Evolutionary conservation across 805 yeast genomes (phyloP), one percentile per base, ranked within the genome.

Genomic region (Wickerhamiella sergipiensis): DNA sequence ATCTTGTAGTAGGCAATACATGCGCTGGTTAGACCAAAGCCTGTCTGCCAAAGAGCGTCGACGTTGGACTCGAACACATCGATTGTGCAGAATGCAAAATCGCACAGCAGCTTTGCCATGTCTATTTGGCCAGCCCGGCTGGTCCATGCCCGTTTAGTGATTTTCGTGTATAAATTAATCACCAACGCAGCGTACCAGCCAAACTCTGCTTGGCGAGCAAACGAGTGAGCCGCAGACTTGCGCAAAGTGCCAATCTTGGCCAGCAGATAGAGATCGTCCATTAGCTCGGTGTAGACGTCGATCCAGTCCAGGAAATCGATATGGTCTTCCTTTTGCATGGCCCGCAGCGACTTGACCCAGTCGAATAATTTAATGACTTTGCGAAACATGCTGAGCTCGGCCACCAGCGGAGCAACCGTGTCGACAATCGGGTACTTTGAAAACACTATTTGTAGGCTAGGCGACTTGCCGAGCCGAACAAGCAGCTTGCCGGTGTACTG

Each of bases 281-380:
- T 53, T 10, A 63, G 46, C 45, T 61, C 63, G 23, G 57, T 63
- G 53, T 56, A 56, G 19, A 60, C 50, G 36, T 61, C 66, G 31
- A 57, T 52, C 24, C 44, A 50, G 47, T 43, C 49, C 31, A 50
- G 10, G n/a, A 45, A 17, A 1, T 40, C n/a, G 18, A 29, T 33
- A 21, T 31, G 42, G n/a, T 48, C 17, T 23, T 10, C 40, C 21
- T 17, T 13, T 10, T 40, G 49, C 18, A 55, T 23, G 22, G 52
- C 61, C 6, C 53, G 52, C 43, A 51, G 31, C 9, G 46, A 46
- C 40, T 44, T 50, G 53, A 50, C 45, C 65, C 64, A 63, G 49
- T 62, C 62, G 23, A 62, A 63, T 18, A 63, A 50, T 43, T 64
- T 58, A 42, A 63, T 61, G 46, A 63, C 52, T 47, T 60, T 61